Evolutionary conservation across 106 monocot genomes (phyloP), one percentile per base, ranked within the genome.

Genomic region (Posidonia australis): DNA sequence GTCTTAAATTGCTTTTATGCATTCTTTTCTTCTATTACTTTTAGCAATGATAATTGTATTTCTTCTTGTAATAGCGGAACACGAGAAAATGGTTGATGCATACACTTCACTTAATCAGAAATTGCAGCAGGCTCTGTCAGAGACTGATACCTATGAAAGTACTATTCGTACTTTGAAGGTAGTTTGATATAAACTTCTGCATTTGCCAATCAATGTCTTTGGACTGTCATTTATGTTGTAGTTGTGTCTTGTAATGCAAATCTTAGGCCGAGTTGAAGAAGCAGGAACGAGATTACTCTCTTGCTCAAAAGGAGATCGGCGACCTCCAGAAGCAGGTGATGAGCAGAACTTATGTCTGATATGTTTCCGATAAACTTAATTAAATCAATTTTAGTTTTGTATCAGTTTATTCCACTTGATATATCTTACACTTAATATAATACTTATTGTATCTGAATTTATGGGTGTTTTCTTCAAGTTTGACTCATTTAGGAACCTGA

Each of bases 241-340:
- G 11, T 31, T 9, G 10, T 64, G 30, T 52, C 12, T 46, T 36
- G 5, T 7, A 53, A 46, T 51, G 12, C 9, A 47, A 26, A 21
- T 72, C 26, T 69, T 62, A 96, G 94, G 65, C 81, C 57, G 87
- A 98, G 16, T 48, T 90, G 78, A 98, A 81, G 77, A 78, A 72
- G 62, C 67, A 25, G 16, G 90, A 91, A 60, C 80, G 98, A 48
- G 83, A 98, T 63, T 24, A 63, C 58, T 59, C 19, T 55, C 69
- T 84, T 74, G 80, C 87, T 26, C 69, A 88, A 62, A 84, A 81
- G 73, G 90, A 87, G 62, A 83, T 91, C 14, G 57, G 44, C 79
- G 98, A 98, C 77, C 87, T 98, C 12, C 72, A 87, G 47, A 90
- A 86, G 55, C 87, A 98, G 84, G 98, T 89, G 16, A 63, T 12